Evolutionary conservation across 139 green algal genomes (phyloP), one percentile per base, ranked within the genome.

Genomic region (Coelastrella sp.): DNA sequence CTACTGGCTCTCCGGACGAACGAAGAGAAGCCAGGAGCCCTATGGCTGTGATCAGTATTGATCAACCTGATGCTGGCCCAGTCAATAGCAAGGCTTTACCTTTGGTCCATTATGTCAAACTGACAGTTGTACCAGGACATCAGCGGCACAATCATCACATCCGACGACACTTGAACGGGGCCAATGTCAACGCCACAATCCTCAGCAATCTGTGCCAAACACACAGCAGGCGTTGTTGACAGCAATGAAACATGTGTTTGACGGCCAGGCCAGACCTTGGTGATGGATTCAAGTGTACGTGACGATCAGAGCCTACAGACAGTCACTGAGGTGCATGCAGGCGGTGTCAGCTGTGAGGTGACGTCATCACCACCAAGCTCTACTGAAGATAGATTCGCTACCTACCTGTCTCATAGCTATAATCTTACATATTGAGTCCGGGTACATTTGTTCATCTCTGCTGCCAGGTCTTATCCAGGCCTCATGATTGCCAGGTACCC

Each of bases 81-180:
- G n/a, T n/a, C n/a, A n/a, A 57, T 1, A 1, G 13, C 13, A 64
- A 7, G 2, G 62, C 11, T 59, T 40, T 27, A 89, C 86, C 72
- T 48, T 17, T 80, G 86, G 27, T 89, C 86, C 5, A 7, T 8
- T 35, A 11, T 41, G 41, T 89, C 86, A 25, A 89, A 89, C 9
- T 38, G 21, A 8, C 25, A 17, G 38, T 35, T 62, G 73, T 89
- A 89, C 86, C 86, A 89, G 21, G 80, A 85, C 72, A 87, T 69
- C 63, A 89, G 86, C 37, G 80, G 86, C 73, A 69, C 45, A 59
- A 89, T 45, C 43, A 77, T 19, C 86, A 89, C 6, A 5, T 73
- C 80, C 2, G 50, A 38, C 0, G 25, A 40, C 72, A 87, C 62
- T 48, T 81, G 64, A 15, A 75, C 80, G 19, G 80, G 72, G n/a